phyloP scores from a whole-genome alignment of 352 stramenopile genomes.

The Blastocystis sp. region DNA sequence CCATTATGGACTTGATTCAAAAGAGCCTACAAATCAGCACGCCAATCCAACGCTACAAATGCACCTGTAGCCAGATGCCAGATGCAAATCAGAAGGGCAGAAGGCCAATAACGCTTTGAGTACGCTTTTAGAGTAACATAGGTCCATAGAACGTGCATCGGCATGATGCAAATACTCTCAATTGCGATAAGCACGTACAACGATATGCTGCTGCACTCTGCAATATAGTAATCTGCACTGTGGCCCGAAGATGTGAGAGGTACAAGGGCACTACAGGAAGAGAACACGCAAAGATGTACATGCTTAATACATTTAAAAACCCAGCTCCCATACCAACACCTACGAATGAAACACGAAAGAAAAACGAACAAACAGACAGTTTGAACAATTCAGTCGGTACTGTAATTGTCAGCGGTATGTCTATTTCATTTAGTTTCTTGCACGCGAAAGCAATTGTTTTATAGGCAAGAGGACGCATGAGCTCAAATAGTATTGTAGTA shows the following conservation, averaged over 20 bases:
- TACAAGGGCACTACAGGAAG: background rate
- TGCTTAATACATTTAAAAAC: constrained; percentile 14
- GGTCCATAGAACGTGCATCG: constrained; percentile 32
- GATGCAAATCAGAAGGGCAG: background rate
- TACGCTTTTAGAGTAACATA: constrained; percentile 9
- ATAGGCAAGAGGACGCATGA: constrained; percentile 16
- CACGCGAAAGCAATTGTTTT: background rate
- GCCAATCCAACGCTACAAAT: background rate
- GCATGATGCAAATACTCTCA: constrained; percentile 12
- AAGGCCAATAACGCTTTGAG: background rate
- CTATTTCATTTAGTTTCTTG: background rate
- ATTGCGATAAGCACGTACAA: constrained; percentile 4
- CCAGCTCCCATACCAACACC: constrained; percentile 13
- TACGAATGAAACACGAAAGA: background rate
- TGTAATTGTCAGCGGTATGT: constrained; percentile 34
- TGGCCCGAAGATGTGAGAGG: constrained; percentile 23
- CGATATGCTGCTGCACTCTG: constrained; percentile 1
- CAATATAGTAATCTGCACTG: background rate
- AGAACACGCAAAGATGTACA: background rate
- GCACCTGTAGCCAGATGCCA: background rate
- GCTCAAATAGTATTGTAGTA: background rate
- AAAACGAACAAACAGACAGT: background rate
- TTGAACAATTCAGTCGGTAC: constrained; percentile 26
- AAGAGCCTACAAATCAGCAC: background rate
- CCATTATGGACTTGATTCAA: background rate